phyloP scores from a whole-genome alignment of 768 basidiomycete genomes.

The Suillus sp. region DNA sequence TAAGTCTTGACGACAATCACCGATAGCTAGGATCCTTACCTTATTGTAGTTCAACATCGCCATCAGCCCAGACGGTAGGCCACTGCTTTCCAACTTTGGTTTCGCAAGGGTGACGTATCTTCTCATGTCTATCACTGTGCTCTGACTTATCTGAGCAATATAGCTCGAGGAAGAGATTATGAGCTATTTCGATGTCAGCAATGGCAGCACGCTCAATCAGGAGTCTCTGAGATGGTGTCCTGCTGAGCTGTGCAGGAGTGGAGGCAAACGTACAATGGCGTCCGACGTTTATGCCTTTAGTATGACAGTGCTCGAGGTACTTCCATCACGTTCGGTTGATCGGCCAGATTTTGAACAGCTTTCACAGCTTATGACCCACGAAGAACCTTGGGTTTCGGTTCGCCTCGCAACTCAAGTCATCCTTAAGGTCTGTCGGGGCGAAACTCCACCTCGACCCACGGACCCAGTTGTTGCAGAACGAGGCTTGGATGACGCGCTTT shows the following conservation, averaged over 20 bases:
- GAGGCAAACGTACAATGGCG: constrained; percentile 46
- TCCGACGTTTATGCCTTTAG: constrained; percentile 58
- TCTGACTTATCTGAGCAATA: background rate
- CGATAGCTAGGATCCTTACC: background rate
- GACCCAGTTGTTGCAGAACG: constrained; percentile 37
- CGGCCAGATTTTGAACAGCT: background rate
- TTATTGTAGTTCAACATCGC: constrained; percentile 48
- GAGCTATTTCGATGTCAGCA: constrained; percentile 4
- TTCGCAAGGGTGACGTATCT: constrained; percentile 45
- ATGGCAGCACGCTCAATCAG: constrained; percentile 15
- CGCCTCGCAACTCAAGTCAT: constrained; percentile 54
- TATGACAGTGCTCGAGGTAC: constrained; percentile 61
- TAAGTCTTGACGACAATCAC: constrained; percentile 21
- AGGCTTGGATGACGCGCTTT: constrained; percentile 50
- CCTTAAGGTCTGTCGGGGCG: constrained; percentile 42
- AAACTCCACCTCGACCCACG: constrained; percentile 44
- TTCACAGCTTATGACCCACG: constrained; percentile 51
- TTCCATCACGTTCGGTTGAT: background rate
- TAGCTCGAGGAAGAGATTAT: constrained; percentile 60
- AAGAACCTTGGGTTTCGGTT: constrained; percentile 51
- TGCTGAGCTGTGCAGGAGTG: constrained; percentile 53
- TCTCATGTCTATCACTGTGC: background rate
- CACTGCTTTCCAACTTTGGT: constrained; percentile 60
- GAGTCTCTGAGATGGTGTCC: constrained; percentile 50
- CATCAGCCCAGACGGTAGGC: constrained; percentile 45